Evolutionary conservation across 148 eudicot genomes (phyloP).

Genomic region (Nepenthes gracilis): DNA sequence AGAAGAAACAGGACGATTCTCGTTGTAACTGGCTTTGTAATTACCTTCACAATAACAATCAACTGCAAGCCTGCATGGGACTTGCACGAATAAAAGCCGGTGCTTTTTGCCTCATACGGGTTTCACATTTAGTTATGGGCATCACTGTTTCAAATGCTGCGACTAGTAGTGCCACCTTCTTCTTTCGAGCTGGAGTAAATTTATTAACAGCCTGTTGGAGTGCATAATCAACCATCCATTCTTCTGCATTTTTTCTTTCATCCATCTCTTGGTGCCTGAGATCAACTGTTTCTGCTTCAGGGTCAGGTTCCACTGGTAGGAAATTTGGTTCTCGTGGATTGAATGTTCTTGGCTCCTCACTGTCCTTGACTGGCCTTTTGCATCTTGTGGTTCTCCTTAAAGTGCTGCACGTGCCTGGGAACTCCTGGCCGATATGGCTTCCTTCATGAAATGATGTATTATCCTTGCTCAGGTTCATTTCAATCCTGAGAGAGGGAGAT

Average conservation of each 20-base stretch:
- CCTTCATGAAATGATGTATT: conserved; percentile 1
- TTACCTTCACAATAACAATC: not conserved
- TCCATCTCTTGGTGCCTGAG: conserved; percentile 70
- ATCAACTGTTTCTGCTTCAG: conserved; percentile 70
- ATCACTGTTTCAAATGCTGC: conserved; percentile 76
- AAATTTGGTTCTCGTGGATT: conserved; percentile 69
- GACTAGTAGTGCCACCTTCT: conserved; percentile 71
- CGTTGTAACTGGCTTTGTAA: no score
- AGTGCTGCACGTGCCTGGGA: conserved; percentile 12
- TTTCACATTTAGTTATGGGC: conserved; percentile 36
- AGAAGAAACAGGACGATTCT: no score
- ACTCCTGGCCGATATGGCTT: conserved; percentile 17
- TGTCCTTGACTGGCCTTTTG: conserved; percentile 17
- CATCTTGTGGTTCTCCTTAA: conserved; percentile 18
- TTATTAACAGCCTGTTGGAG: conserved; percentile 52
- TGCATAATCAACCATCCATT: conserved; percentile 87
- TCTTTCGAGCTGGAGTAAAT: conserved; percentile 67
- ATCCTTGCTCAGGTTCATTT: conserved; percentile 5
- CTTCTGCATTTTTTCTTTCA: conserved; percentile 64
- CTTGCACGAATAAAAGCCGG: conserved; percentile 23
- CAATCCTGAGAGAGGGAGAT: not conserved
- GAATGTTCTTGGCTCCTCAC: conserved; percentile 38
- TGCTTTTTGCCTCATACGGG: conserved; percentile 19
- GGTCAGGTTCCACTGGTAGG: conserved; percentile 50
- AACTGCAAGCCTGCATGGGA: conserved; percentile 49